A percentile compares a stretch with the other conserved stretches of the same genome.
These are phyloP conservation scores for Pythium insidiosum DNA, from an alignment of 352 stramenopile genomes.

Conservation along the genomic window DNA sequence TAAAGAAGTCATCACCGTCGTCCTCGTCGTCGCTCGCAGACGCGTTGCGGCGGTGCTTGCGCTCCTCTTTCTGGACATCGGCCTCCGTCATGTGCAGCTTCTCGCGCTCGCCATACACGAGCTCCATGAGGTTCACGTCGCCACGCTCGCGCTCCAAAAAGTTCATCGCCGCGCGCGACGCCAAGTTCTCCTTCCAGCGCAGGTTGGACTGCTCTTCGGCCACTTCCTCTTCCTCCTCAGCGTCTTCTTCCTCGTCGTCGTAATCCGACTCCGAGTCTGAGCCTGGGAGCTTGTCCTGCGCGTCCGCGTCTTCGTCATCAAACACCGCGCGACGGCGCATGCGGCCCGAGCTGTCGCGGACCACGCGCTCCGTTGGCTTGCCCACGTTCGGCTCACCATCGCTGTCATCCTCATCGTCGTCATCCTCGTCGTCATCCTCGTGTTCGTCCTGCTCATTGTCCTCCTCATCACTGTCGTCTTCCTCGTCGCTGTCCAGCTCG, in stretches of 20 bases:
- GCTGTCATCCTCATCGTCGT: conserved; percentile 40
- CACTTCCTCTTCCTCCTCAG: conserved; percentile 22
- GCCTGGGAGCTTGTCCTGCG: conserved; percentile 14
- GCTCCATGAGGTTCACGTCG: conserved; percentile 87
- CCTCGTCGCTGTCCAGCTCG: conserved; percentile 53
- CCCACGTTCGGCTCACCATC: conserved; percentile 33
- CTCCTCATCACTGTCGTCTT: conserved; percentile 51
- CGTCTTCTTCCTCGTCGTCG: conserved; percentile 32
- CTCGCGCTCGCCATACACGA: conserved; percentile 83
- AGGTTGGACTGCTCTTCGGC: conserved; percentile 58
- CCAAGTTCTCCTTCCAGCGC: conserved; percentile 84
- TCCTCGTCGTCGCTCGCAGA: conserved; percentile 37
- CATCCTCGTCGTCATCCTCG: conserved; percentile 33
- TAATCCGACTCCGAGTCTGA: conserved; percentile 37
- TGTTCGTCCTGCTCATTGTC: conserved; percentile 39
- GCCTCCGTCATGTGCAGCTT: conserved; percentile 79
- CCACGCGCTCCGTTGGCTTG: conserved; percentile 57
- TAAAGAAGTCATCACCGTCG: conserved; percentile 74
- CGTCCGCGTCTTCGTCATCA: conserved; percentile 32
- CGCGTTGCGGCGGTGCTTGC: conserved; percentile 20
- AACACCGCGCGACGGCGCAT: conserved; percentile 77
- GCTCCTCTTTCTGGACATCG: conserved; percentile 48
- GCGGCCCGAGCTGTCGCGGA: conserved; percentile 58
- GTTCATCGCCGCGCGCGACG: conserved; percentile 72
- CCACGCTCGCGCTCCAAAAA: conserved; percentile 78